These are phyloP conservation scores for Dichomitus squalens DNA, from an alignment of 1,284 basidiomycete genomes.

Conservation along the genomic window DNA sequence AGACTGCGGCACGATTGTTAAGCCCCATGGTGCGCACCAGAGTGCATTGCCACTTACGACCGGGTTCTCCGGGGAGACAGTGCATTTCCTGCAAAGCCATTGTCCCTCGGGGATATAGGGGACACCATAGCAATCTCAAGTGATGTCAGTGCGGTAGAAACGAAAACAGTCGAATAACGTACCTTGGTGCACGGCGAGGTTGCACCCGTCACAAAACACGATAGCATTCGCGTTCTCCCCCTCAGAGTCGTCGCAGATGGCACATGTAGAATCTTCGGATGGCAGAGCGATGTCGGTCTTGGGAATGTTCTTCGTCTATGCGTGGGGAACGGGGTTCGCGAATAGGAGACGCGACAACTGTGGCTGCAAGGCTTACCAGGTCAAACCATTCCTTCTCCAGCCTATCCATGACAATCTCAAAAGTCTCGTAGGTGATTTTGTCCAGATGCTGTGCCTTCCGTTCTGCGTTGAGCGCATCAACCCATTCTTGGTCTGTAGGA, in stretches of 20 bases:
- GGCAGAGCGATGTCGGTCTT: conserved; percentile 83
- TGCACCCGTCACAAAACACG: conserved; percentile 99
- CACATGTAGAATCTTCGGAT: conserved; percentile 93
- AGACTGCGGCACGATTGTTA: conserved; percentile 50
- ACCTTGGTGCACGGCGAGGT: conserved; percentile 98
- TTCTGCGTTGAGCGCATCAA: conserved; percentile 85
- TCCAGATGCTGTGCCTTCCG: conserved; percentile 80
- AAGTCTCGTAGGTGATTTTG: conserved; percentile 80
- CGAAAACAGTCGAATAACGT: background rate
- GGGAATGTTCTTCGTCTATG: conserved; percentile 86
- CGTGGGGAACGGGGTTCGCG: background rate
- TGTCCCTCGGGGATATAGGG: conserved; percentile 99
- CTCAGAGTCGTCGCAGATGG: conserved; percentile 97
- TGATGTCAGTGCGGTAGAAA: background rate
- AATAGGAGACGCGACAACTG: background rate
- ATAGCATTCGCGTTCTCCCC: conserved; percentile 99
- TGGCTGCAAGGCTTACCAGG: conserved; percentile 55
- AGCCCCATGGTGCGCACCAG: background rate
- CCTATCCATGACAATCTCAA: conserved; percentile 97
- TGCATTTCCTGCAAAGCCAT: conserved; percentile 99
- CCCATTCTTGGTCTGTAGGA: conserved; percentile 88
- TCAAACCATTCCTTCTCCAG: conserved; percentile 99
- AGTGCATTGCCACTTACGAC: conserved; percentile 64
- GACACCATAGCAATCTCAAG: conserved; percentile 94
- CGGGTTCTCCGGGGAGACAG: conserved; percentile 94